Evolutionary conservation across 148 eudicot species (phyloP), one percentile per base, ranked within the genome.

Genomic region (Chenopodium berlandieri): DNA sequence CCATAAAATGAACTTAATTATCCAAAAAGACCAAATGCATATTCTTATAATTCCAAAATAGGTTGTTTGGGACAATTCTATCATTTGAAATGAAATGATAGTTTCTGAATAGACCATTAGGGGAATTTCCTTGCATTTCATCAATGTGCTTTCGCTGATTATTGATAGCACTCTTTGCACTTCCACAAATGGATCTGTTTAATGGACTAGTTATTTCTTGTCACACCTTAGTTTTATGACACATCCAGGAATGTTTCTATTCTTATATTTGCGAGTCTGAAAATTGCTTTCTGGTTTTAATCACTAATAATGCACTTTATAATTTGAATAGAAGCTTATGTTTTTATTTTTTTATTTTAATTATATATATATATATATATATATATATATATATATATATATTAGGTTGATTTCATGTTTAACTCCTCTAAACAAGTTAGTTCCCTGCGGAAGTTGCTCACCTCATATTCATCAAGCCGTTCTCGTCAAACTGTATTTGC

Each of bases 351-450:
- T 20, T 58, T 31, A 60, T 27, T 27, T 27, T 27, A 27, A 23
- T 23, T 23, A 23, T 23, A 23, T 23, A 23, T 23, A 23, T 23
- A 23, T 23, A 23, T 23, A 23, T 23, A 23, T 23, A 23, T 23
- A 23, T 23, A 23, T 23, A 23, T 23, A 23, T 23, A 23, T 23
- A 23, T 23, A 27, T 27, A 4, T 19, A 47, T 14, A 27, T 73
- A 74, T 75, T 88, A 96, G 99, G 99, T 94, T 83, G 99, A 96
- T 89, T 94, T 89, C 86, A 83, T 96, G 95, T 94, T 96, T 81
- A 89, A 91, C 82, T 91, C 97, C 78, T 85, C 97, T 47, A 89
- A 86, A 77, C 90, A 96, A 90, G 97, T 86, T 76, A 89, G 92
- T 75, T 87, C 89, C 78, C 82, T 96, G 62, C 87, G 91, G 72